Base-by-base conservation (phyloP, 2,329 filamentous ascomycete genomes). In the Colletotrichum tabaci region DNA sequence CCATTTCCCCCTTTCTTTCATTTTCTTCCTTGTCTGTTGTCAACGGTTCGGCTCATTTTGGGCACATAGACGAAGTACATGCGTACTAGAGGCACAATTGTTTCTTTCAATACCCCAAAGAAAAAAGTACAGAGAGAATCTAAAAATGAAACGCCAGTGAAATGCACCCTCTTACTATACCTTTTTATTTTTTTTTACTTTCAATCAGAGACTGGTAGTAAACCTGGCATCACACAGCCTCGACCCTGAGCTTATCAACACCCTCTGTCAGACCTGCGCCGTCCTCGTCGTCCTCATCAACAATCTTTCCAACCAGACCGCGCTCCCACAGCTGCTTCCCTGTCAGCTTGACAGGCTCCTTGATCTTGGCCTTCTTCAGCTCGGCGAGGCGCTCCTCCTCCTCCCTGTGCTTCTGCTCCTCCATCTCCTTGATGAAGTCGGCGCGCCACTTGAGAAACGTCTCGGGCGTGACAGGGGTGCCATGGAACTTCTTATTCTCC, bases 401-500 rank as follows among this genome's bases (percentile, higher is more conserved):
- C 77, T 91, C 88, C 75, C 83, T 87, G 76, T 84, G 82, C 75
- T 91, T 89, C 79, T 88, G 84, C 78, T 96, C 95, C 79, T 92
- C 92, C 89, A 96, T 92, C 85, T 98, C 96, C 78, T 87, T 85
- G 73, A 90, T 80, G 79, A 98, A 99, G 12, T 82, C 89, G 49
- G 92, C 91, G 66, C 94, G 88, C 96, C 96, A 99, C 75, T 88
- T 89, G 75, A 93, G 79, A 78, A 98, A 99, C 0, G 91, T 91
- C 84, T 98, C 94, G 26, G 90, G 87, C n/a, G 91, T 98, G 23
- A 99, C 96, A 42, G 91, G 87, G 46, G 94, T 94, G 69, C 96
- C 96, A 80, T 97, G 93, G 82, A 99, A 99, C 83, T 98, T 98
- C 77, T 92, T 91, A 81, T 99, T 99, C 86, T 99, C 96, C 81